Evolutionary conservation across 441 rosid genomes (phyloP), one percentile per base, ranked within the genome.

Genomic region (Macaranga tanarius): DNA sequence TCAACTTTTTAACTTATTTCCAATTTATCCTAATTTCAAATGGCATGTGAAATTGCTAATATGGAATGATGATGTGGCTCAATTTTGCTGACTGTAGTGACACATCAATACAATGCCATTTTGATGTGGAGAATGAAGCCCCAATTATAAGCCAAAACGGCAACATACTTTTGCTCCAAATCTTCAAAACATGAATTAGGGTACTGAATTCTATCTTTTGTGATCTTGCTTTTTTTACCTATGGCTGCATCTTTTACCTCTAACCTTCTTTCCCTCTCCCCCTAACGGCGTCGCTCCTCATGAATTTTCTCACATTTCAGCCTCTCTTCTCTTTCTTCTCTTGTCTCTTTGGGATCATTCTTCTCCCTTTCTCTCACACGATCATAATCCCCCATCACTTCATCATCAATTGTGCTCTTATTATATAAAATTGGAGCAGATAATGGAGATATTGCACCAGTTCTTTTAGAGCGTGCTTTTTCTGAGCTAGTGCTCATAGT

Each of bases 401-500:
- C 95, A 68, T 59, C 78, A 75, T 82, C 87, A 71, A 81, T 75
- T 59, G 75, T 74, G 65, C 67, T 76, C 74, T 80, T 86, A 71
- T 85, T 92, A 2, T 91, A 76, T 64, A 89, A 82, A 22, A 88
- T 76, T 50, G 87, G 85, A 74, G 85, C 83, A 68, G 96, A 81
- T 31, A 81, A 62, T 9, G 93, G 86, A 11, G 88, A 82, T 16
- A 85, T 88, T 44, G 82, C 86, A 11, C 95, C 95, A 19, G 90
- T 90, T 77, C 99, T 87, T 82, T 95, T 96, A 10, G 91, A 88
- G 34, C 97, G 92, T 28, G 99, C 99, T 81, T n/a, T n/a, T 87
- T 91, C 69, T 89, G 96, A 56, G 99, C 99, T 62, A 95, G 86
- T 26, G 92, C 97, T 13, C 96, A 87, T 76, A 95, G 72, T 63